Evolutionary conservation across 208 protist genomes (phyloP).

Genomic region (Crithidia acanthocephali): DNA sequence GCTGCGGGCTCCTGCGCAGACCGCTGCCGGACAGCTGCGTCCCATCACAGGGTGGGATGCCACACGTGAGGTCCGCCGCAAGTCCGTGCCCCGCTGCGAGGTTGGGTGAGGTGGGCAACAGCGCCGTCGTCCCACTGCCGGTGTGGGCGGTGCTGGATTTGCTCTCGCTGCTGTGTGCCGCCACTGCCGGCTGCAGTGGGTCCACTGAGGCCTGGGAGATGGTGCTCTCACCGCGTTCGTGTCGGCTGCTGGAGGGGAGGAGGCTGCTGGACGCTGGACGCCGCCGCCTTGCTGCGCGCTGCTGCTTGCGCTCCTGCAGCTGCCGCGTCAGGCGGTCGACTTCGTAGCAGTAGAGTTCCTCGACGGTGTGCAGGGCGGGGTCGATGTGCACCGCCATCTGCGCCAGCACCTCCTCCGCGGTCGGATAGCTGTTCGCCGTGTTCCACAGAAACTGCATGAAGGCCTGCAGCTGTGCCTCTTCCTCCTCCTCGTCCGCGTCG

Average conservation of each 20-base stretch:
- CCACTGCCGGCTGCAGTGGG: background rate
- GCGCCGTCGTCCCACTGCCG: background rate
- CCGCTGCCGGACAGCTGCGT: background rate
- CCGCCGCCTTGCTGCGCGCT: background rate
- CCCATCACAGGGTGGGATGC: background rate
- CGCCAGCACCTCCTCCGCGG: constrained; percentile 14
- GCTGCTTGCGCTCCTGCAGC: constrained; percentile 20
- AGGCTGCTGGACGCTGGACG: background rate
- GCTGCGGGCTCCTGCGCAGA: background rate
- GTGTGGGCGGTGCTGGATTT: background rate
- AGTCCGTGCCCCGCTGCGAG: constrained; percentile 5
- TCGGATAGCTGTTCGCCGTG: constrained; percentile 8
- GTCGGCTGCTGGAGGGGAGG: background rate
- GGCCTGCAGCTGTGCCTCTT: constrained; percentile 1
- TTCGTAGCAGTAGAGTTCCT: constrained; percentile 29
- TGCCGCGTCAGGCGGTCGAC: constrained; percentile 19
- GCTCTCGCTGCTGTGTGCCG: background rate
- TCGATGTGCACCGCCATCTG: constrained; percentile 13
- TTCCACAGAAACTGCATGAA: constrained; percentile 32
- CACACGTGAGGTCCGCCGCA: background rate
- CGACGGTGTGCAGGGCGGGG: constrained; percentile 15
- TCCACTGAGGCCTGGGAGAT: background rate
- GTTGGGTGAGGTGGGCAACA: background rate
- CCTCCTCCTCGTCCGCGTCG: constrained; percentile 2
- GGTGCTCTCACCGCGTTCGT: background rate